Percentiles rank a stretch among this genome's conserved stretches.
Evolutionary conservation across 2,329 filamentous ascomycete genomes (phyloP).

Genomic region (Fusarium luffae): DNA sequence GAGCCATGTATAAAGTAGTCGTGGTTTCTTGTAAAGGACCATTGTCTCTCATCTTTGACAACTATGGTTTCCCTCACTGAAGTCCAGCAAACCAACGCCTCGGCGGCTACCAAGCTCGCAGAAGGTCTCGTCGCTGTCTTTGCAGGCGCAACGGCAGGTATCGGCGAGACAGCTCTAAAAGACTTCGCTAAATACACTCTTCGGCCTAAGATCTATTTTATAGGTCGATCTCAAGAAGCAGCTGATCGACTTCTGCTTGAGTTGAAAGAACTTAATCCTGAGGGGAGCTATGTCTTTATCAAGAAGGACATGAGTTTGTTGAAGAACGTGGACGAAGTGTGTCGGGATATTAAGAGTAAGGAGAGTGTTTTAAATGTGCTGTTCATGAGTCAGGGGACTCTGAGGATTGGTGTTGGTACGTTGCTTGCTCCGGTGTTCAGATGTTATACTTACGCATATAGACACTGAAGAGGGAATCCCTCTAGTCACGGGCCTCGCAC

Average conservation of each 20-base stretch:
- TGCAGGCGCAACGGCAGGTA: conserved; percentile 66
- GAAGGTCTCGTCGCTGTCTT: conserved; percentile 58
- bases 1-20: neutral
- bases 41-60: neutral
- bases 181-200: conserved; percentile 55
- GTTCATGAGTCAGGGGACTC: conserved; percentile 56
- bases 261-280: conserved; percentile 55
- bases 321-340: conserved; percentile 61
- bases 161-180: conserved; percentile 61
- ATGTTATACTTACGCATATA: conserved; percentile 37
- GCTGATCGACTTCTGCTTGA: conserved; percentile 55
- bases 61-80: conserved; percentile 32
- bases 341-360: conserved; percentile 56
- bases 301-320: conserved; percentile 62
- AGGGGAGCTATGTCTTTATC: conserved; percentile 59
- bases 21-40: neutral
- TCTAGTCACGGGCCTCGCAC: conserved; percentile 60
- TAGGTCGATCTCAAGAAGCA: conserved; percentile 57
- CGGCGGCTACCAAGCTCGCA: conserved; percentile 12
- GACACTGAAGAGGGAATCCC: conserved; percentile 69
- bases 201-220: conserved; percentile 61
- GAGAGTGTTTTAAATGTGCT: conserved; percentile 60
- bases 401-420: conserved; percentile 41
- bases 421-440: neutral
- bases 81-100: conserved; percentile 29